phyloP scores from a whole-genome alignment of 331 rosid species.

The Pyrus hybrid region DNA sequence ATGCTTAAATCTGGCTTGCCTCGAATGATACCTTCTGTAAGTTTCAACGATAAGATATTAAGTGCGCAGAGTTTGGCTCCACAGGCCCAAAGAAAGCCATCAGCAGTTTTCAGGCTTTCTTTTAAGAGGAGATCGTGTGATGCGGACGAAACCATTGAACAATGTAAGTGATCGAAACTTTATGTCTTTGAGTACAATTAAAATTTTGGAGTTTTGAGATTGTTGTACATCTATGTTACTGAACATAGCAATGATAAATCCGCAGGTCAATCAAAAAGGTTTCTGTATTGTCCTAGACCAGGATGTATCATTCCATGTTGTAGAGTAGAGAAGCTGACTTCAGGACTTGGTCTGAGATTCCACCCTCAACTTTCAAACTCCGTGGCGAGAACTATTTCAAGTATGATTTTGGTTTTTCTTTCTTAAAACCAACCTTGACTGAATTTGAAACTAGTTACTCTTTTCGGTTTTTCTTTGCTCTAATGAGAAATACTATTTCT shows the following conservation, averaged over 20 bases:
- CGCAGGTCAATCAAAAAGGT: constrained; percentile 68
- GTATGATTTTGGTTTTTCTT: constrained; percentile 28
- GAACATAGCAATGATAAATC: constrained; percentile 15
- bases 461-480: not conserved
- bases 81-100: constrained; percentile 44
- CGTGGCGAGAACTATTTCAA: constrained; percentile 84
- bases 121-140: constrained; percentile 78
- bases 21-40: constrained; percentile 38
- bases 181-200: not conserved
- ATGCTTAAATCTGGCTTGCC: constrained; percentile 23
- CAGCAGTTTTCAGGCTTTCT: constrained; percentile 69
- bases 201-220: not conserved
- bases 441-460: not conserved
- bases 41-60: constrained; percentile 62
- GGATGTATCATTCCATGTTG: constrained; percentile 55
- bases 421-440: not conserved
- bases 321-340: constrained; percentile 49
- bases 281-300: constrained; percentile 48
- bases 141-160: constrained; percentile 51
- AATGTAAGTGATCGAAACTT: constrained; percentile 38
- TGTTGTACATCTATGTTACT: constrained; percentile 20
- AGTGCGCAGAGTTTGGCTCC: constrained; percentile 22
- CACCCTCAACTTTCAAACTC: constrained; percentile 76
- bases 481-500: constrained; percentile 11
- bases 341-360: constrained; percentile 89